Evolutionary conservation across 345 rosid genomes (phyloP), one percentile per base, ranked within the genome.

Genomic region (Salix koriyanagi): DNA sequence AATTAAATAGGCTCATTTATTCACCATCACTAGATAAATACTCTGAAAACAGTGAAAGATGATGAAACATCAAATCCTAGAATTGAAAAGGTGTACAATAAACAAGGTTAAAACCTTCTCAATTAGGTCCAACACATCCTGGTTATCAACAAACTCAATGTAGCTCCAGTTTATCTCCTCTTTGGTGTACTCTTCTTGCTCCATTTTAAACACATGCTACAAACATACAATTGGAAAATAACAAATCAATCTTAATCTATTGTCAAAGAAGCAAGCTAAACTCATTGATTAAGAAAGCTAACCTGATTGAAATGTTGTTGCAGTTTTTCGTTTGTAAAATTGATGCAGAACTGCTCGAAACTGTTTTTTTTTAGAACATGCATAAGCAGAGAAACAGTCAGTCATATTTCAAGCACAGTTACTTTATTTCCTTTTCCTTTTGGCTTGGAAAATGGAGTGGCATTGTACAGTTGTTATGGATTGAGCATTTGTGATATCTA

Each of bases 221-320:
- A 83, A 77, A 67, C 28, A 83, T 44, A 74, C 32, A 85, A 76
- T 64, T n/a, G 69, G 71, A 67, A 65, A 46, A 14, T 41, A 77
- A 46, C 37, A 67, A 41, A 69, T 72, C 50, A 48, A 68, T 64
- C 28, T 54, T 21, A 19, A 26, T 32, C 18, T 19, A 4, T 13
- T 30, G 12, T 65, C 67, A 58, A 34, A 7, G 34, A 37, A 50
- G 69, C 77, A 62, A 23, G 39, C 66, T 21, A 77, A 37, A 61
- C 65, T 13, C 19, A 13, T 4, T 34, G 28, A 32, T 42, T 14
- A 58, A 56, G 61, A 8, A 76, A 60, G 42, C 69, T 74, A 78
- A 92, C 98, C 96, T 94, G 97, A 84, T 94, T 94, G 88, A 94
- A 94, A 84, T 94, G 98, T 79, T 94, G 98, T 79, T 94, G 98